A percentile compares a stretch with the other conserved stretches of the same genome.
Evolutionary conservation across 805 yeast genomes (phyloP).

Genomic region (Candida nonsorbophila): DNA sequence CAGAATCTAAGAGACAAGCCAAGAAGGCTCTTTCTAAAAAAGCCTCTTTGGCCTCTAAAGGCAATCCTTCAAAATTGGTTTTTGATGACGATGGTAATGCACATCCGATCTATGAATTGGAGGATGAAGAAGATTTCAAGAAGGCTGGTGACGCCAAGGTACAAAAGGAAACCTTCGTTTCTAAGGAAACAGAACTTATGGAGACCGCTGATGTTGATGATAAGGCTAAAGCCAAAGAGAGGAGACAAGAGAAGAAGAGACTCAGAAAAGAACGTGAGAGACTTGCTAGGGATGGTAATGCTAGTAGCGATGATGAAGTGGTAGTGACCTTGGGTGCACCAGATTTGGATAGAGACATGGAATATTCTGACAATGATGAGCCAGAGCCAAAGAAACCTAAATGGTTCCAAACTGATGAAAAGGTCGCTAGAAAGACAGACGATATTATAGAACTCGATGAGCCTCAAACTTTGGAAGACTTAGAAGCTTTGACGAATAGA

Average conservation of each 20-base stretch:
- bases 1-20: slow-evolving; percentile 77
- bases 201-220: slow-evolving; percentile 67
- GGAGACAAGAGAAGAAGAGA: slow-evolving; percentile 83
- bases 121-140: slow-evolving; percentile 82
- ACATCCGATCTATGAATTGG: slow-evolving; percentile 86
- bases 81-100: slow-evolving; percentile 95
- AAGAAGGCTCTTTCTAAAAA: slow-evolving; percentile 88
- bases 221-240: slow-evolving; percentile 69
- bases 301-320: slow-evolving; percentile 25
- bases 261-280: slow-evolving; percentile 77
- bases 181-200: slow-evolving; percentile 66
- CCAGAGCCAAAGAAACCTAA: slow-evolving; percentile 39
- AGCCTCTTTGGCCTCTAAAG: slow-evolving; percentile 52
- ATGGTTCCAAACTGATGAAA: slow-evolving; percentile 43
- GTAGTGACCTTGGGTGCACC: slow-evolving; percentile 18
- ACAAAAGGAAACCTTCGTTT: slow-evolving; percentile 66
- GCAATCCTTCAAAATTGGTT: slow-evolving; percentile 69
- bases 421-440: slow-evolving; percentile 16
- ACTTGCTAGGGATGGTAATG: slow-evolving; percentile 30
- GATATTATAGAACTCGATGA: slow-evolving; percentile 69
- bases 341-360: slow-evolving; percentile 47
- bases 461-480: slow-evolving; percentile 88
- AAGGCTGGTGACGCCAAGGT: slow-evolving; percentile 63
- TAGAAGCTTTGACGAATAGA: slow-evolving; percentile 76
- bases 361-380: slow-evolving; percentile 22